phyloP scores from a whole-genome alignment of 1,284 basidiomycete genomes.

The Xanthoconium separans region DNA sequence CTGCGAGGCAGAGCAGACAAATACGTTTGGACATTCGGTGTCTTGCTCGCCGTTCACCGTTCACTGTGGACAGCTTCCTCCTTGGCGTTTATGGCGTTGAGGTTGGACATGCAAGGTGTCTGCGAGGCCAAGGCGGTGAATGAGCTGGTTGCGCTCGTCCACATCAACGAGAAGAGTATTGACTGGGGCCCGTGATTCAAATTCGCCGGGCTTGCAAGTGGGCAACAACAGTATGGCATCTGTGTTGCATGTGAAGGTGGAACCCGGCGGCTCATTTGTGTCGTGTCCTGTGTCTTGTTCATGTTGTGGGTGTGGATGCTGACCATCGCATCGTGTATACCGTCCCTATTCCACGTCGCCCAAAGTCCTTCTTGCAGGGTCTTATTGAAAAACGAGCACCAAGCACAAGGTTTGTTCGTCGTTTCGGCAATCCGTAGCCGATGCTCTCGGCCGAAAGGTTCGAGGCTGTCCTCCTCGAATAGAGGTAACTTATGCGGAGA shows the following conservation, averaged over 20 bases:
- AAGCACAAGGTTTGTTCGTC: slow-evolving; percentile 57
- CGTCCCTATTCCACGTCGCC: slow-evolving; percentile 13
- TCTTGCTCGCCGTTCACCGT: slow-evolving; percentile 11
- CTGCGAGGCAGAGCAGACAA: slow-evolving; percentile 18
- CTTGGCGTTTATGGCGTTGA: not conserved
- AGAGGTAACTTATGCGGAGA: no score
- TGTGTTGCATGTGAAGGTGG: not conserved
- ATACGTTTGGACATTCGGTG: slow-evolving; percentile 5
- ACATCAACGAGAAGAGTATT: not conserved
- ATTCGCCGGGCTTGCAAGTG: slow-evolving; percentile 4
- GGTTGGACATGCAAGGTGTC: slow-evolving; percentile 11
- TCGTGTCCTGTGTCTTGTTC: slow-evolving; percentile 2
- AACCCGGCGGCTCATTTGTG: slow-evolving; percentile 5
- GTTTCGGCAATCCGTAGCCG: slow-evolving; percentile 48
- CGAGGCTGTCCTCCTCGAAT: no score
- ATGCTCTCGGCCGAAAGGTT: no score
- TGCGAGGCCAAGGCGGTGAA: slow-evolving; percentile 23
- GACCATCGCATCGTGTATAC: slow-evolving; percentile 17
- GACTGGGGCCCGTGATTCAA: slow-evolving; percentile 1
- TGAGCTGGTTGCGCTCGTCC: slow-evolving; percentile 7
- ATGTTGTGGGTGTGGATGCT: not conserved
- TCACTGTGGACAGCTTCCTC: not conserved
- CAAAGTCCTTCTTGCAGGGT: slow-evolving; percentile 34
- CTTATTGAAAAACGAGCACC: slow-evolving; percentile 71
- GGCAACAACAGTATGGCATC: not conserved